These are phyloP conservation scores for Alisma plantagoaquatica DNA, from an alignment of 106 monocot genomes.

Conservation along the genomic window DNA sequence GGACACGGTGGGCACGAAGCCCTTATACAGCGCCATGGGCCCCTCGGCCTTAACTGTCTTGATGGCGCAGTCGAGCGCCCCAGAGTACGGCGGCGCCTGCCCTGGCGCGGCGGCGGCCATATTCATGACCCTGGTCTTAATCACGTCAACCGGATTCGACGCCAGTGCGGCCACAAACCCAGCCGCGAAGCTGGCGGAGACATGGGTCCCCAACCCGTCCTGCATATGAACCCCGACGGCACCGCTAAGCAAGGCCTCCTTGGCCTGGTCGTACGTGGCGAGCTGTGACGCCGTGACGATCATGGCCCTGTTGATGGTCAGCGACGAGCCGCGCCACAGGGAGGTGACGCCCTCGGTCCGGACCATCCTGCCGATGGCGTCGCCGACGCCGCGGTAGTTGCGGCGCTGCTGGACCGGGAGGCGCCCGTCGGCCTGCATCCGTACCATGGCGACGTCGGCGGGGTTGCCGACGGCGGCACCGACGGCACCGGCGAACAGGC, in stretches of 20 bases:
- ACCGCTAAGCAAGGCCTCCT: slow-evolving; percentile 32
- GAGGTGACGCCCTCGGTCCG: slow-evolving; percentile 24
- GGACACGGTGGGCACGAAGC: slow-evolving; percentile 54
- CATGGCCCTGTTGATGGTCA: slow-evolving; percentile 65
- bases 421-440: slow-evolving; percentile 75
- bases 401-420: slow-evolving; percentile 41
- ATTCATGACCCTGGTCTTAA: slow-evolving; percentile 63
- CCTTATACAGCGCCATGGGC: slow-evolving; percentile 53
- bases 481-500: slow-evolving; percentile 48
- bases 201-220: slow-evolving; percentile 54
- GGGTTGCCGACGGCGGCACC: slow-evolving; percentile 69
- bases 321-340: slow-evolving; percentile 44
- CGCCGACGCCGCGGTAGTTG: slow-evolving; percentile 46
- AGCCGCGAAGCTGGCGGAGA: slow-evolving; percentile 38
- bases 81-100: slow-evolving; percentile 24
- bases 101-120: slow-evolving; percentile 36
- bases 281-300: slow-evolving; percentile 65
- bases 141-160: slow-evolving; percentile 63
- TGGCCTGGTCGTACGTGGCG: slow-evolving; percentile 58
- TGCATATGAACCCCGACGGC: slow-evolving; percentile 23
- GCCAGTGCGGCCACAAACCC: slow-evolving; percentile 54
- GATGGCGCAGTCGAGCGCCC: slow-evolving; percentile 37
- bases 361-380: slow-evolving; percentile 37
- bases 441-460: slow-evolving; percentile 70
- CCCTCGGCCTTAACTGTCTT: slow-evolving; percentile 54